Conservation (phyloP, 495 filamentous ascomycete genomes). For the Tuber calosporum region DNA sequence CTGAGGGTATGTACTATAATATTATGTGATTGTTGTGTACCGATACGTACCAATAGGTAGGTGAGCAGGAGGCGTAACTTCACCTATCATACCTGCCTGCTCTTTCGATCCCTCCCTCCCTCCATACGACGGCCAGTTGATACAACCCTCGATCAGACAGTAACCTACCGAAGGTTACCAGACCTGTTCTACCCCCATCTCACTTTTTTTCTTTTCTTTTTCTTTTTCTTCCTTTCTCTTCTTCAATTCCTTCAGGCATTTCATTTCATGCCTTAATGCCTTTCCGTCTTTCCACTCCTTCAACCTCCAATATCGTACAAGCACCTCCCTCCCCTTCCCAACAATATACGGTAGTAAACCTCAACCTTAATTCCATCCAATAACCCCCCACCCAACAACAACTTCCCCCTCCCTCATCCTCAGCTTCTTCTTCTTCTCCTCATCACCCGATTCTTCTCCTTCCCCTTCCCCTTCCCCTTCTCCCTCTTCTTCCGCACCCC, state of each 20-base stretch:
- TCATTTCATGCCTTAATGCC: constrained; percentile 13
- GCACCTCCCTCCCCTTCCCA: constrained; percentile 9
- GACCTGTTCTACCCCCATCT: background rate
- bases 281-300: constrained; percentile 26
- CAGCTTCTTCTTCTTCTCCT: background rate
- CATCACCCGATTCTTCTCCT: constrained; percentile 5
- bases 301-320: constrained; percentile 1
- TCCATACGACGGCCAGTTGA: background rate
- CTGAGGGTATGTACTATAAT: constrained; percentile 1
- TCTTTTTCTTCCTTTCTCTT: background rate
- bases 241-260: background rate
- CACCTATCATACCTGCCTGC: background rate
- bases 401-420: constrained; percentile 12
- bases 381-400: constrained; percentile 37
- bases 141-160: background rate
- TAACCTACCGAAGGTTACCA: background rate
- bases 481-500: constrained; percentile 24
- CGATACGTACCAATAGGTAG: background rate
- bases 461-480: constrained; percentile 31
- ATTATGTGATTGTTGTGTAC: constrained; percentile 7
- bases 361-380: constrained; percentile 40
- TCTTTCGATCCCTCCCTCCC: background rate
- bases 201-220: background rate
- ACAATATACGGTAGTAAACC: constrained; percentile 25
- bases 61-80: background rate